Base-by-base conservation (phyloP, 768 basidiomycete species). In the Phanerodontia chrysosporium region DNA sequence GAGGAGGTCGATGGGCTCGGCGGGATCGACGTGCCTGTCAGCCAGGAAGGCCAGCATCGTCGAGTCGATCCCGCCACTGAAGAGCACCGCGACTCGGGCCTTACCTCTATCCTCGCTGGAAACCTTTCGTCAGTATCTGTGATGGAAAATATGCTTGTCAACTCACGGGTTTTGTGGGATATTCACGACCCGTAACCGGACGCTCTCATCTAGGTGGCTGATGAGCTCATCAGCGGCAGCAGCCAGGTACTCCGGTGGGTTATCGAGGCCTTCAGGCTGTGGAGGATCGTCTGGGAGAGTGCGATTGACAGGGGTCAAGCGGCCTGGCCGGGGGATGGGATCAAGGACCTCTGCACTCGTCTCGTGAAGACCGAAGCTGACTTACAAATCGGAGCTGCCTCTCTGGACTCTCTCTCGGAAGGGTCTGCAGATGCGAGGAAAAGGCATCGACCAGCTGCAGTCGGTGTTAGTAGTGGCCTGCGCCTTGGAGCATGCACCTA, bases 61-160 rank as follows among this genome's bases (percentile, higher is more conserved):
- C 12, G 88, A 98, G 69, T 99, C 97, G 45, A 99, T 92, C 0
- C 97, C 97, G 29, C 97, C 97, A 36, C 93, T 96, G 72, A 98
- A 99, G 9, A 99, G 80, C 9, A 99, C 79, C 1, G 89, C 94
- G 2, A 97, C 77, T 53, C 87, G 80, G 3, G 87, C 78, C 51
- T 76, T 70, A 7, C 76, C 76, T 53, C 66, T 56, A 2, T 58
- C 59, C 13, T 59, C 62, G 16, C 74, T 73, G 25, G 9, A 8
- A 39, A 29, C 32, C 13, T 7, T 55, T 32, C 22, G 57, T 49
- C 42, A 48, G 39, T 22, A 18, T 12, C 59, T 21, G 25, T 13
- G 3, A 30, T 30, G 3, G 30, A 2, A 24, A 29, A 49, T 13
- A 7, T 29, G 45, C 9, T 24, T 30, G 12, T 24, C 12, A 14